Base-by-base conservation (phyloP, 768 basidiomycete genomes). In the Agrocybe chaxingu region DNA sequence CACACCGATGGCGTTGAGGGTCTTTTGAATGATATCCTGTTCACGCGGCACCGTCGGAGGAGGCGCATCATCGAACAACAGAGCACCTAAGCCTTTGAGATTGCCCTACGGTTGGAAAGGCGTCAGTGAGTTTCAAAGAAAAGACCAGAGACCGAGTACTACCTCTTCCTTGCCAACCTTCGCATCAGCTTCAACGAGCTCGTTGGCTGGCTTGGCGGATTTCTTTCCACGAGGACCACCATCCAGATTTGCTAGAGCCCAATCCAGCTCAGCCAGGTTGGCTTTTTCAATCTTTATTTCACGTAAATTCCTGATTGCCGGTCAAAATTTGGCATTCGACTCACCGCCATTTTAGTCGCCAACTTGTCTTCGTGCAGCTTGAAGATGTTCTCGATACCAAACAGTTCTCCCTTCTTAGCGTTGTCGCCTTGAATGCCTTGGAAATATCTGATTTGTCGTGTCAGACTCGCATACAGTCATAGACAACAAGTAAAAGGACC, bases 371-470 rank as follows among this genome's bases (percentile, higher is more conserved):
- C 87, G 53, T 89, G 82, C 29, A 93, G 71, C 55, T 74, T 81
- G 69, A 95, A 93, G 33, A 95, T 89, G 57, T 95, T 95, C 61
- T 85, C 81, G 42, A 88, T 72, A 3, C 92, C 92, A 57, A 91
- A 95, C 2, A 94, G 76, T 59, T 94, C 92, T 30, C 91, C 92
- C 59, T 84, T 82, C 59, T 82, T 81, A 1, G 65, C 67, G 45
- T 76, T 84, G 59, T 91, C 87, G 7, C 88, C 89, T 62, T 93
- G 89, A 0, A 95, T 79, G 10, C 90, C 92, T 29, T 87, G 73
- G 57, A 92, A 95, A 54, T 89, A 87, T 48, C 89, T 89, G 44
- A 29, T 63, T 37, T 59, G 19, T 42, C n/a, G 12, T 6, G n/a
- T 39, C 9, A 39, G 18, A 39, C 9, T 9, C 18, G n/a, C 8